These are phyloP conservation scores for Mesembryanthemum crystallinum DNA, from an alignment of 148 eudicot species.

Conservation along the genomic window DNA sequence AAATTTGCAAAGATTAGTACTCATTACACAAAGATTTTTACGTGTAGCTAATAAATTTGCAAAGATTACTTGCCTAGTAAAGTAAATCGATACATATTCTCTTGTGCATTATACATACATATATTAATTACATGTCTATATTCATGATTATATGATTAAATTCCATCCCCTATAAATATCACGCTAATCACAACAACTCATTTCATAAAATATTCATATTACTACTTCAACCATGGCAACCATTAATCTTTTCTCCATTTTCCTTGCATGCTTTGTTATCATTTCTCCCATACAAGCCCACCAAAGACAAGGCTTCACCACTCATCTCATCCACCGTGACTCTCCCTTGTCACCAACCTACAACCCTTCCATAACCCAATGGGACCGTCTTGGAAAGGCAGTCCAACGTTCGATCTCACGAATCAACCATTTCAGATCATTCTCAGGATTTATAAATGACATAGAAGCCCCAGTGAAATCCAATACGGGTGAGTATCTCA, in stretches of 20 bases:
- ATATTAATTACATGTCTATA: no score
- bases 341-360: conserved; percentile 39
- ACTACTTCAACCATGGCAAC: conserved; percentile 17
- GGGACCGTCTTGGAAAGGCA: conserved; percentile 26
- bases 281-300: conserved; percentile 10
- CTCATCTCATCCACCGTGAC: conserved; percentile 49
- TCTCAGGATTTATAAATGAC: background rate
- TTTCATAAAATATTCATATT: background rate
- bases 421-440: background rate
- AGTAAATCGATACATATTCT: no score
- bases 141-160: background rate
- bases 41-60: no score
- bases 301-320: conserved; percentile 25
- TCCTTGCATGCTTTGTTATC: background rate
- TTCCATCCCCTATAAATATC: background rate
- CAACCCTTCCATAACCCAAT: conserved; percentile 26
- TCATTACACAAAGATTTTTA: no score
- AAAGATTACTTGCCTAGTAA: no score
- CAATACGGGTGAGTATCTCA: conserved; percentile 16
- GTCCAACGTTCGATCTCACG: conserved; percentile 33
- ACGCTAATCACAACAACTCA: background rate
- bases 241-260: background rate
- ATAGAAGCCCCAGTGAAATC: conserved; percentile 17
- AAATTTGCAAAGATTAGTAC: no score
- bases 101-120: no score